phyloP scores from a whole-genome alignment of 768 basidiomycete species.

The Myochromella boudieri region DNA sequence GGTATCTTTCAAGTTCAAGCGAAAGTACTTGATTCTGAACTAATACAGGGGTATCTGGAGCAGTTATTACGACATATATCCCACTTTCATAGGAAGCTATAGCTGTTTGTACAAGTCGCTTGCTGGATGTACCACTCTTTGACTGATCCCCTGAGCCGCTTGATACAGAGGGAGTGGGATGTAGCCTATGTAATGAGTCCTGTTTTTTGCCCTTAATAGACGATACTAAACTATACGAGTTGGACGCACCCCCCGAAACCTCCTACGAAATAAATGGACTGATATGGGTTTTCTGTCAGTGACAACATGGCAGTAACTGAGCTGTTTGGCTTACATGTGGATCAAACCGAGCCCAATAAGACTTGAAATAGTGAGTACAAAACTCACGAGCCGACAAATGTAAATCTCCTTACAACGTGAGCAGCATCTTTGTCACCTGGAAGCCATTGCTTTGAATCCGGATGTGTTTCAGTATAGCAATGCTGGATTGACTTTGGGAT shows the following conservation, averaged over 20 bases:
- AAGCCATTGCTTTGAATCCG: slow-evolving; percentile 52
- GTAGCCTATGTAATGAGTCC: slow-evolving; percentile 51
- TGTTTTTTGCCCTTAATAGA: slow-evolving; percentile 15
- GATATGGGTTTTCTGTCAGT: slow-evolving; percentile 2
- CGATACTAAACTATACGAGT: background rate
- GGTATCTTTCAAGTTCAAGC: background rate
- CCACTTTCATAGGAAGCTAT: no score
- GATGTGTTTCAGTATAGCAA: slow-evolving; percentile 47
- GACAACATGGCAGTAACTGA: background rate
- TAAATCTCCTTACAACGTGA: slow-evolving; percentile 35
- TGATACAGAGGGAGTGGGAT: slow-evolving; percentile 48
- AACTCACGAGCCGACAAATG: background rate
- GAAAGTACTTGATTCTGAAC: no score
- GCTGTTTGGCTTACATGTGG: slow-evolving; percentile 38
- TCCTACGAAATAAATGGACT: slow-evolving; percentile 54
- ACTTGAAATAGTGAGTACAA: slow-evolving; percentile 24
- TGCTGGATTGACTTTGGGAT: slow-evolving; percentile 31
- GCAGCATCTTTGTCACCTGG: slow-evolving; percentile 44
- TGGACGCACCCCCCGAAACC: slow-evolving; percentile 49
- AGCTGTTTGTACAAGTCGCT: no score
- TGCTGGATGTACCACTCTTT: no score
- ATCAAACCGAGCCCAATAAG: slow-evolving; percentile 57
- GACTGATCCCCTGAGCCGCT: slow-evolving; percentile 11
- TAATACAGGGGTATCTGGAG: no score
- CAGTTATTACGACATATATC: no score